phyloP scores from a whole-genome alignment of 2,329 filamentous ascomycete species.

The Thelonectria olida region DNA sequence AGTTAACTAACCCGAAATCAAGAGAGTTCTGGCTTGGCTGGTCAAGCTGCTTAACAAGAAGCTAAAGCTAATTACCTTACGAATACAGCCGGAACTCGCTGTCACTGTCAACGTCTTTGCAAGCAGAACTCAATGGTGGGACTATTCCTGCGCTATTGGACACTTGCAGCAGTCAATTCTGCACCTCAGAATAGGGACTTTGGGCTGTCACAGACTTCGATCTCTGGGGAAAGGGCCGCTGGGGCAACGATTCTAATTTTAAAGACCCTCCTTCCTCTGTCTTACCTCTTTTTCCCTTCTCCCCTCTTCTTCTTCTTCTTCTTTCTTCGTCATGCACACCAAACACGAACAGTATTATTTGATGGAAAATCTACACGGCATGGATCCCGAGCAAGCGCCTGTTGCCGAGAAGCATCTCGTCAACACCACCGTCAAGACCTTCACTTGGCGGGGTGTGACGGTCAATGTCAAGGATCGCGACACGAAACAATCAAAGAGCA shows the following conservation, averaged over 20 bases:
- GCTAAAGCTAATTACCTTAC: too few species aligned
- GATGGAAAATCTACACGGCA: constrained; percentile 14
- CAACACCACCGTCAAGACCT: constrained; percentile 71
- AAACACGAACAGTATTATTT: background rate
- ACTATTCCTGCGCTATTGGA: too few species aligned
- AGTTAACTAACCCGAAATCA: too few species aligned
- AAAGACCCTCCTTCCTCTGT: background rate
- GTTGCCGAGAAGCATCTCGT: constrained; percentile 60
- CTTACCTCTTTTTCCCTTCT: background rate
- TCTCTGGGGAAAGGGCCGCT: background rate
- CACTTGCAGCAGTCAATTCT: too few species aligned
- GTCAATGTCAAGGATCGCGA: constrained; percentile 78
- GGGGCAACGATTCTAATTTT: background rate
- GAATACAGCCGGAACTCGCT: too few species aligned
- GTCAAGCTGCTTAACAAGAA: too few species aligned
- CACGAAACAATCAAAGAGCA: constrained; percentile 68
- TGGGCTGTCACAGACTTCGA: too few species aligned
- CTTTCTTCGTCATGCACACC: background rate
- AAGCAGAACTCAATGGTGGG: too few species aligned
- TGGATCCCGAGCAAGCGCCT: constrained; percentile 37
- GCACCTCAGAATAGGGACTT: too few species aligned
- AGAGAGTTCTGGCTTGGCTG: too few species aligned
- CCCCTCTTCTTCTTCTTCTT: background rate
- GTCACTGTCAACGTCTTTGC: too few species aligned
- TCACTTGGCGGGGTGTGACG: constrained; percentile 73